These are phyloP conservation scores for Oryza meyeriana DNA, from an alignment of 176 grass and related monocot species.

Conservation along the genomic window DNA sequence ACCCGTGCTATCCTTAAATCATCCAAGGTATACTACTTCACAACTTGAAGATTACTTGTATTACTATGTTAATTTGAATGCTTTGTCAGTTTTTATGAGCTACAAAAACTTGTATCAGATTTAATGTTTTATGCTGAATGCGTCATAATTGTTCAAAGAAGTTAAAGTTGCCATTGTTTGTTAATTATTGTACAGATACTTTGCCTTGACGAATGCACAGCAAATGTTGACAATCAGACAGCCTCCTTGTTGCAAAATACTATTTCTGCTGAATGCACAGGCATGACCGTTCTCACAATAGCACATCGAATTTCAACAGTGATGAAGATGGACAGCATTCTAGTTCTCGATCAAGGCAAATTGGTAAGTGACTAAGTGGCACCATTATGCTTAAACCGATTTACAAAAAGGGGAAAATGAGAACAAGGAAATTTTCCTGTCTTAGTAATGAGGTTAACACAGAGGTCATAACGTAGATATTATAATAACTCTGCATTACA, in stretches of 20 bases:
- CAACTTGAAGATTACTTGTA: not conserved
- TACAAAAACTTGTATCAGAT: not conserved
- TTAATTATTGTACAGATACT: constrained; percentile 51
- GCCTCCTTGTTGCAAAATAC: constrained; percentile 67
- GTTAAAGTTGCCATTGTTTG: not conserved
- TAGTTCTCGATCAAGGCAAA: constrained; percentile 81
- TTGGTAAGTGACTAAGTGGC: constrained; percentile 54
- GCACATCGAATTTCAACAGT: constrained; percentile 90
- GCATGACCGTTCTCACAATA: constrained; percentile 83
- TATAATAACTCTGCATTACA: not conserved
- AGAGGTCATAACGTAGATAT: not conserved
- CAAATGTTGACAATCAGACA: constrained; percentile 77
- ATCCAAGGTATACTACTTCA: constrained; percentile 59
- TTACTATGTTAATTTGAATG: not conserved
- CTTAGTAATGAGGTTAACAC: not conserved
- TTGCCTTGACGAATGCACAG: constrained; percentile 92
- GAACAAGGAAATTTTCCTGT: not conserved
- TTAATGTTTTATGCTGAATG: not conserved
- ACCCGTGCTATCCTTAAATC: constrained; percentile 84
- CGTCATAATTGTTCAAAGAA: not conserved
- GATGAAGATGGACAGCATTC: constrained; percentile 74
- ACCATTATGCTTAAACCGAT: not conserved
- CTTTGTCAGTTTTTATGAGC: not conserved
- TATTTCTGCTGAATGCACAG: constrained; percentile 78
- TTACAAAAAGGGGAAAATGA: too few species aligned